phyloP scores from a whole-genome alignment of 2,329 filamentous ascomycete genomes.

The Bipolaris zeicola region DNA sequence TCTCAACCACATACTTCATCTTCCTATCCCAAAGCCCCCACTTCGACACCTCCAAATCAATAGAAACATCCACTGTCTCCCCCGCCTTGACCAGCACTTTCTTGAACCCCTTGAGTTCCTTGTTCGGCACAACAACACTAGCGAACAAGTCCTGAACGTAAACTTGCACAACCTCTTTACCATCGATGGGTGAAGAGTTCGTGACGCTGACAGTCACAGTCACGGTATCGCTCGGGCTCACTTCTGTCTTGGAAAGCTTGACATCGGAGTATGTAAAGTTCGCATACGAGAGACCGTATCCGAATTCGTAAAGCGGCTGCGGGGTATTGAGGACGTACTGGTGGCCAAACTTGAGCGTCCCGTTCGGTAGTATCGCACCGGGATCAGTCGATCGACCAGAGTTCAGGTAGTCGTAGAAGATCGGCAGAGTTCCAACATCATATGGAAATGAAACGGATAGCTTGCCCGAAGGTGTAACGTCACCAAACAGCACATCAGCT shows the following conservation, averaged over 20 bases:
- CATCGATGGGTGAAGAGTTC: slow-evolving; percentile 63
- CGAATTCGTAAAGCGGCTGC: slow-evolving; percentile 67
- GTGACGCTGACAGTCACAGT: slow-evolving; percentile 66
- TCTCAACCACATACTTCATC: slow-evolving; percentile 77
- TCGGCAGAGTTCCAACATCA: slow-evolving; percentile 68
- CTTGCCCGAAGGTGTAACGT: slow-evolving; percentile 69
- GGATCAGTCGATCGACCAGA: slow-evolving; percentile 63
- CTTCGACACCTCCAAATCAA: slow-evolving; percentile 58
- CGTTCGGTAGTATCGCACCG: slow-evolving; percentile 61
- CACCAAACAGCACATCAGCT: slow-evolving; percentile 66
- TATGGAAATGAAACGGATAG: slow-evolving; percentile 70
- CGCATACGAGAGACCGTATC: slow-evolving; percentile 70
- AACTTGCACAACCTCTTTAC: slow-evolving; percentile 70
- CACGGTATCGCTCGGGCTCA: slow-evolving; percentile 59
- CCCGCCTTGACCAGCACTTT: slow-evolving; percentile 68
- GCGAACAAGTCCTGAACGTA: slow-evolving; percentile 69
- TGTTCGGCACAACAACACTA: slow-evolving; percentile 68
- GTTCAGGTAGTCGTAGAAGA: slow-evolving; percentile 76
- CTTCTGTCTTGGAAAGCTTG: slow-evolving; percentile 57
- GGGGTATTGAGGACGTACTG: slow-evolving; percentile 68
- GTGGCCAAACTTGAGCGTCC: slow-evolving; percentile 67
- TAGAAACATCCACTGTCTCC: slow-evolving; percentile 59
- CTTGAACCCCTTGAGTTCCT: slow-evolving; percentile 68
- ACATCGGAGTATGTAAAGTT: slow-evolving; percentile 65
- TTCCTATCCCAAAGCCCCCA: slow-evolving; percentile 62